phyloP scores from a whole-genome alignment of 2,329 filamentous ascomycete genomes.

The Cercospora sp. region DNA sequence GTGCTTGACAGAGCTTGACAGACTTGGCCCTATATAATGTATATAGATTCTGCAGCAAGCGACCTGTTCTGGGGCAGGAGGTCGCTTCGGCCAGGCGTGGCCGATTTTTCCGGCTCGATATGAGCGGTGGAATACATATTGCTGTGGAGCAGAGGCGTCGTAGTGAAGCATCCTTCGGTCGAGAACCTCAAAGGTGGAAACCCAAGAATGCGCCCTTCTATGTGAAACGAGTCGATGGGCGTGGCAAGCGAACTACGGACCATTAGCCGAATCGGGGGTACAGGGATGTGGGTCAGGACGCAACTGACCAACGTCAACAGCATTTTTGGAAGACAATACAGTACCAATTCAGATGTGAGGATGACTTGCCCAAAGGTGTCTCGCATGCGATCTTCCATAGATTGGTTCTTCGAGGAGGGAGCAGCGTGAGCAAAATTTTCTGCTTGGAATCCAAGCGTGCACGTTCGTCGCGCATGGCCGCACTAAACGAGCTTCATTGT shows the following conservation, averaged over 20 bases:
- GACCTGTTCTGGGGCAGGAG: neutral
- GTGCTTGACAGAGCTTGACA: constrained; percentile 16
- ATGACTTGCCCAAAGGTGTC: neutral
- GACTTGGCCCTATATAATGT: constrained; percentile 23
- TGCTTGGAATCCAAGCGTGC: neutral
- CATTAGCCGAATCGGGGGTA: neutral
- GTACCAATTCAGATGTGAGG: neutral
- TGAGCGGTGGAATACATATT: neutral
- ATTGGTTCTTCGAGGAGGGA: neutral
- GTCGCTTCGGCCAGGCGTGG: neutral
- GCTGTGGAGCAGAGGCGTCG: neutral
- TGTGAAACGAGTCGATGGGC: constrained; percentile 12
- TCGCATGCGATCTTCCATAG: neutral
- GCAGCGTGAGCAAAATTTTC: neutral
- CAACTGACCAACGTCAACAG: neutral
- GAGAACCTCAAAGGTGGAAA: constrained; percentile 3
- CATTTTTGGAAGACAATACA: neutral
- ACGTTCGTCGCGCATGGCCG: neutral
- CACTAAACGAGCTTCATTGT: neutral
- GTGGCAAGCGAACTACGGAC: constrained; percentile 7
- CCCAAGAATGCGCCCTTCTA: constrained; percentile 1
- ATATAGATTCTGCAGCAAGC: neutral
- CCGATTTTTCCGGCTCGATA: neutral
- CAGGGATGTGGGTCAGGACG: neutral
- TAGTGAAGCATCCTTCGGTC: neutral